A percentile compares a stretch with the other conserved stretches of the same genome.
Evolutionary conservation across 164 flowering plant species (phyloP).

Genomic region (Nelumbo lutea): DNA sequence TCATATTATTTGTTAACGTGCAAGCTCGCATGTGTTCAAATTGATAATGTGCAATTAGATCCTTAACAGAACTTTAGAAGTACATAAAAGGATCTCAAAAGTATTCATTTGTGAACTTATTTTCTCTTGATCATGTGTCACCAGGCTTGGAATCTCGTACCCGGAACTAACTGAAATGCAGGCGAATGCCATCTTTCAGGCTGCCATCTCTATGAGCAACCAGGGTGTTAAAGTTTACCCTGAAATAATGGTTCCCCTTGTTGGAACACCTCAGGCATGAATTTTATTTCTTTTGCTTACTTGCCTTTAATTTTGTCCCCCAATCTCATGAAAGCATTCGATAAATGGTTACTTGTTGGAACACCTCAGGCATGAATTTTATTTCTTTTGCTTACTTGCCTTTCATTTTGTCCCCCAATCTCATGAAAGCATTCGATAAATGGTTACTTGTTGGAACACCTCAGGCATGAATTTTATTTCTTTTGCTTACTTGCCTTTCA

Average conservation of each 20-base stretch:
- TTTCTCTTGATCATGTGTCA: slow-evolving; percentile 9
- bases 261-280: slow-evolving; percentile 95
- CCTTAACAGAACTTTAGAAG: neutral
- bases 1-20: neutral
- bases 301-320: neutral
- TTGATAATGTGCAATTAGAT: too few relatives aligned
- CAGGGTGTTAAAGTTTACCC: slow-evolving; percentile 83
- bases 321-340: too few relatives aligned
- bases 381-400: neutral
- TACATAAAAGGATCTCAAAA: neutral
- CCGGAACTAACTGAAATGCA: slow-evolving; percentile 98
- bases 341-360: too few relatives aligned
- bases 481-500: neutral
- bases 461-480: slow-evolving; percentile 46
- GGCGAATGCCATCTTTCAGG: slow-evolving; percentile 89
- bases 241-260: slow-evolving; percentile 98
- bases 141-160: slow-evolving; percentile 94
- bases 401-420: neutral
- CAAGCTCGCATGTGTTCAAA: neutral
- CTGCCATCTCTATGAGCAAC: slow-evolving; percentile 66
- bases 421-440: too few relatives aligned
- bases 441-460: slow-evolving; percentile 99
- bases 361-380: slow-evolving; percentile 80
- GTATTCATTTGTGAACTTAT: too few relatives aligned
- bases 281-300: neutral